A percentile compares a stretch with the other conserved stretches of the same genome.
Evolutionary conservation across 2,329 filamentous ascomycete species (phyloP).

Genomic region (Claviceps maximensis): DNA sequence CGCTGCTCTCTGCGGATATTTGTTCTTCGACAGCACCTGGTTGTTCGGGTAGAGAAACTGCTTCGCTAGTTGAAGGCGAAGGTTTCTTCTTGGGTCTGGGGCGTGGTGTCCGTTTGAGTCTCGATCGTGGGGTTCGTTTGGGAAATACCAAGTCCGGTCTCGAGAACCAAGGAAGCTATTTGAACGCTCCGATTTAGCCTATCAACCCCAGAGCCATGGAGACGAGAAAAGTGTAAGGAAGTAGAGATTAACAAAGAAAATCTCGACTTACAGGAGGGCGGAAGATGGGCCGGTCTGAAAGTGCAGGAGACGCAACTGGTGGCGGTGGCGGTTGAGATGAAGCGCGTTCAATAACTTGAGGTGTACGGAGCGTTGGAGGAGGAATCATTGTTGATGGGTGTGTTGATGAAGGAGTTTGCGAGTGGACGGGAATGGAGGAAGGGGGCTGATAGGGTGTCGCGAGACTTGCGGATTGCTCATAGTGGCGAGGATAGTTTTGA

Average conservation of each 20-base stretch:
- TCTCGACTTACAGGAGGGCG: slow-evolving; percentile 36
- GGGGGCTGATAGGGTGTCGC: slow-evolving; percentile 45
- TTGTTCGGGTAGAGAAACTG: slow-evolving; percentile 31
- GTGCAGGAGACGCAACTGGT: slow-evolving; percentile 5
- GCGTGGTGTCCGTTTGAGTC: slow-evolving; percentile 23
- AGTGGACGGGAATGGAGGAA: slow-evolving; percentile 27
- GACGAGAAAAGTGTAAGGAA: neutral
- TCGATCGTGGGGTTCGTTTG: slow-evolving; percentile 20
- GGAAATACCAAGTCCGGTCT: slow-evolving; percentile 39
- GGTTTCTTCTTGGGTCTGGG: slow-evolving; percentile 30
- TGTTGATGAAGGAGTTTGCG: slow-evolving; percentile 42
- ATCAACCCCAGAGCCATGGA: neutral
- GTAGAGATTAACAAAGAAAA: no score
- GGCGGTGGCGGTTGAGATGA: slow-evolving; percentile 7
- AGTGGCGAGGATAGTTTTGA: slow-evolving; percentile 34
- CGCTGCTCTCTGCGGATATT: neutral
- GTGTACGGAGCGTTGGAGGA: slow-evolving; percentile 34
- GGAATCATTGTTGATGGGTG: slow-evolving; percentile 30
- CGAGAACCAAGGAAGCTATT: slow-evolving; percentile 45
- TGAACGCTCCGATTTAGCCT: neutral
- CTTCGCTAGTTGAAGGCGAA: slow-evolving; percentile 21
- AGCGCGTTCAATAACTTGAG: slow-evolving; percentile 23
- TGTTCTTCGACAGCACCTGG: slow-evolving; percentile 19
- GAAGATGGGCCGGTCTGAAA: slow-evolving; percentile 22
- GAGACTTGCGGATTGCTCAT: slow-evolving; percentile 38